These are phyloP conservation scores for Cordyceps cateniannulata DNA, from an alignment of 2,329 filamentous ascomycete genomes.

Conservation along the genomic window DNA sequence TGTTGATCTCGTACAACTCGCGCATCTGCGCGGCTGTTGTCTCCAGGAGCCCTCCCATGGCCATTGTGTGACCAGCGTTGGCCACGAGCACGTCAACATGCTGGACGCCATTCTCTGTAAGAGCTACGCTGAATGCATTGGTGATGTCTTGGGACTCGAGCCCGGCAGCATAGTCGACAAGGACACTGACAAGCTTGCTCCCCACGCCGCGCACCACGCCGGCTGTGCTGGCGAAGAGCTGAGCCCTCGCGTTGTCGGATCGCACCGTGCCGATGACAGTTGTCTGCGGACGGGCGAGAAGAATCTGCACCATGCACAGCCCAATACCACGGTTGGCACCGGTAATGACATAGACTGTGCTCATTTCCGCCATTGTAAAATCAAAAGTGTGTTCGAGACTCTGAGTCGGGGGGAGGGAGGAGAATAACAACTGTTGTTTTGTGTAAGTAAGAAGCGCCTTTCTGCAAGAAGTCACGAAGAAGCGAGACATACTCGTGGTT, in stretches of 20 bases:
- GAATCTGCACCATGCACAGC: conserved; percentile 27
- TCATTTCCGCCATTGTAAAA: conserved; percentile 10
- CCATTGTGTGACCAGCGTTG: conserved; percentile 38
- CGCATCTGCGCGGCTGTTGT: conserved; percentile 29
- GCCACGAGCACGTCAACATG: conserved; percentile 45
- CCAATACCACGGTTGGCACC: conserved; percentile 37
- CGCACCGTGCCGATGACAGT: conserved; percentile 35
- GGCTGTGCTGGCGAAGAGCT: conserved; percentile 18
- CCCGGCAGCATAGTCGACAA: conserved; percentile 30
- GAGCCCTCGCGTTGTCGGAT: conserved; percentile 16
- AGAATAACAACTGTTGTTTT: neutral
- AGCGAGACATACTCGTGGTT: neutral
- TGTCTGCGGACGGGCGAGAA: conserved; percentile 47
- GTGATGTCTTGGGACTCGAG: conserved; percentile 20
- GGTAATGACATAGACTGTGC: conserved; percentile 31
- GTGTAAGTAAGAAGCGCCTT: neutral
- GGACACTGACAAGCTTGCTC: conserved; percentile 28
- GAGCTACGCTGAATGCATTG: conserved; percentile 21
- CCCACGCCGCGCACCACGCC: conserved; percentile 20
- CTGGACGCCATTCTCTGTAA: conserved; percentile 17
- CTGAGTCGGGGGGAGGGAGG: neutral
- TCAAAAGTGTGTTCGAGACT: neutral
- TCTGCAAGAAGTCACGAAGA: neutral
- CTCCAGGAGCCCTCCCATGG: conserved; percentile 22
- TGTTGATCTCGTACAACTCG: conserved; percentile 38